A percentile compares a stretch with the other conserved stretches of the same genome.
Evolutionary conservation across 1,284 basidiomycete genomes (phyloP).

Genomic region (Clitocybe nebularis): DNA sequence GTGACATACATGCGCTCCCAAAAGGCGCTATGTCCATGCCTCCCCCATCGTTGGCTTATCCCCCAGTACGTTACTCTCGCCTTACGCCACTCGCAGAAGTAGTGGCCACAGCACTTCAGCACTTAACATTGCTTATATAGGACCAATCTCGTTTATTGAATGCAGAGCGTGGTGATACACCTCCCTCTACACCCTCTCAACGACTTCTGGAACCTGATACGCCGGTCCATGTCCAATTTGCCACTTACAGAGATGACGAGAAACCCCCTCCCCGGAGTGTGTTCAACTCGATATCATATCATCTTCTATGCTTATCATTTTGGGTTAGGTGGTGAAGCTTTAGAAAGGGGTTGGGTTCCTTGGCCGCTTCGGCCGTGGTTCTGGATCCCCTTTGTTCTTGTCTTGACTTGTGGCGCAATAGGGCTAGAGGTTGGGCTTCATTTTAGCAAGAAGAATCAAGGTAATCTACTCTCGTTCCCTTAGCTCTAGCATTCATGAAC

Average conservation of each 20-base stretch:
- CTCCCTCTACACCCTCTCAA: constrained; percentile 16
- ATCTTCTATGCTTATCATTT: not conserved
- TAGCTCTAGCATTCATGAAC: not conserved
- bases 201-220: constrained; percentile 13
- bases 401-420: constrained; percentile 38
- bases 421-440: constrained; percentile 45
- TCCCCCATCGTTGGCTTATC: constrained; percentile 5
- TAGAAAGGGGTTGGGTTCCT: constrained; percentile 35
- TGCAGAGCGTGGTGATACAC: constrained; percentile 6
- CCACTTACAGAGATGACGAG: constrained; percentile 17
- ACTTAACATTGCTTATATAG: not conserved
- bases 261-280: not conserved
- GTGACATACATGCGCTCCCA: constrained; percentile 9
- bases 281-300: not conserved
- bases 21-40: constrained; percentile 16
- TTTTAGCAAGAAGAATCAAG: constrained; percentile 41
- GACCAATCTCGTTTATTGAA: constrained; percentile 3
- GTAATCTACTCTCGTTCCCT: constrained; percentile 28
- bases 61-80: constrained; percentile 4
- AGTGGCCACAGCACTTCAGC: not conserved
- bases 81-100: not conserved
- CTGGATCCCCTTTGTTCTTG: constrained; percentile 37
- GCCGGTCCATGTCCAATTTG: constrained; percentile 20
- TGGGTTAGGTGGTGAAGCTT: not conserved
- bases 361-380: constrained; percentile 43